A percentile compares a stretch with the other conserved stretches of the same genome.
phyloP scores from a whole-genome alignment of 2,329 filamentous ascomycete species.

The Penicillium sp. region DNA sequence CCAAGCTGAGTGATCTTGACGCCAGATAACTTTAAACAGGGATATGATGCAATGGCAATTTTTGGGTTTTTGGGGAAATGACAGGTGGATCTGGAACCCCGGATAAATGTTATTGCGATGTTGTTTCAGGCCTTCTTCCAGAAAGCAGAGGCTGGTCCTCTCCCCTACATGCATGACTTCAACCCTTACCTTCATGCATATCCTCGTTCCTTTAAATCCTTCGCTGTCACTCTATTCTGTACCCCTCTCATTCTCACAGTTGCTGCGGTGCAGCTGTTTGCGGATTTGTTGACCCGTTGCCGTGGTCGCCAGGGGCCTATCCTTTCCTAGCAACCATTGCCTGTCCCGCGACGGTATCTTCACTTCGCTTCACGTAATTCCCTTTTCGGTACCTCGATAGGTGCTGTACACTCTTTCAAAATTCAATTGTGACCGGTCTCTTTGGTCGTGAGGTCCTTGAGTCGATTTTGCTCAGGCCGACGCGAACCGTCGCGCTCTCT shows the following conservation, averaged over 20 bases:
- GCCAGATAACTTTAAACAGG: background rate
- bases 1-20: background rate
- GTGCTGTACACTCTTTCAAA: constrained; percentile 17
- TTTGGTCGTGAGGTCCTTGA: constrained; percentile 1
- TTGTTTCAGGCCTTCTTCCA: constrained; percentile 25
- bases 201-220: constrained; percentile 24
- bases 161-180: constrained; percentile 15
- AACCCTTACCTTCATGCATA: constrained; percentile 20
- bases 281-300: constrained; percentile 6
- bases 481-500: constrained; percentile 24
- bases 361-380: constrained; percentile 19
- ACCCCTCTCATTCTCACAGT: constrained; percentile 13
- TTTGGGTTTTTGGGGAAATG: constrained; percentile 2
- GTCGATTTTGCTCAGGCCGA: constrained; percentile 8
- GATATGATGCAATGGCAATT: constrained; percentile 9
- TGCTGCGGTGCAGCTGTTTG: constrained; percentile 21
- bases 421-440: constrained; percentile 4
- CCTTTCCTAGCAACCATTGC: constrained; percentile 20
- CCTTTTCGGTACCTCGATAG: constrained; percentile 14
- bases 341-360: constrained; percentile 19
- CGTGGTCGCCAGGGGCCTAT: constrained; percentile 16
- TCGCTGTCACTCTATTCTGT: constrained; percentile 16
- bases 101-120: constrained; percentile 9
- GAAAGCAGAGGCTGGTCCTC: constrained; percentile 24
- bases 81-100: background rate